Base-by-base conservation (phyloP, 2,329 filamentous ascomycete species). In the Apiospora arundinis region DNA sequence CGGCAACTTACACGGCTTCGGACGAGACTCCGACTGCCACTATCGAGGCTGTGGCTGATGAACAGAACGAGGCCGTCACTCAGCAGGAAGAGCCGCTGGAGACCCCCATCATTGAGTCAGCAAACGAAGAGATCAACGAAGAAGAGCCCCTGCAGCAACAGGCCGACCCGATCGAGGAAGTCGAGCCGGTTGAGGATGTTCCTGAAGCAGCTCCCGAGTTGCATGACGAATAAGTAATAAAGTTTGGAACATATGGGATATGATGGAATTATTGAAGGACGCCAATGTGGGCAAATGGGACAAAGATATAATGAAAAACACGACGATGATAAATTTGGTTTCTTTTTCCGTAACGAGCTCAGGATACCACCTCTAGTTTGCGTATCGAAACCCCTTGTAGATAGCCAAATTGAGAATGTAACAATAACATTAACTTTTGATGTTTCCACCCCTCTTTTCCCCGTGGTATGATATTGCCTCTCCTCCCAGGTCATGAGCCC, bases 331-430 rank as follows among this genome's bases (percentile, higher is more conserved):
- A 40, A 40, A 40, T 18, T 23, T 63, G 32, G 16, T 60, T n/a
- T 40, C 56, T 63, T 40, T 63, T n/a, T 63, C 56, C n/a, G 37
- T 40, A 37, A 12, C 56, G 56, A 63, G 56, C 56, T 63, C 32
- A 63, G 28, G 56, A 63, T 63, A 63, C 56, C 56, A 40, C 56
- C 56, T 63, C 21, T 40, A 12, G 56, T 63, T 63, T 63, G 56
- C 32, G 18, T n/a, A 40, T 63, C n/a, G 56, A 63, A 32, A 63
- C 56, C 16, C 7, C 56, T 40, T 21, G 52, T 63, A 63, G 56
- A 63, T 63, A 63, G 56, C 56, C 56, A 63, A 63, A 63, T 63
- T 63, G 56, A 40, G 21, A 37, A 37, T 63, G 56, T 63, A 63
- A 63, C 32, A 63, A 63, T 21, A 63, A 2, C 49, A 32, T 40